Conservation (phyloP, 2,329 filamentous ascomycete genomes). For the Hymenoscyphus linearis region DNA sequence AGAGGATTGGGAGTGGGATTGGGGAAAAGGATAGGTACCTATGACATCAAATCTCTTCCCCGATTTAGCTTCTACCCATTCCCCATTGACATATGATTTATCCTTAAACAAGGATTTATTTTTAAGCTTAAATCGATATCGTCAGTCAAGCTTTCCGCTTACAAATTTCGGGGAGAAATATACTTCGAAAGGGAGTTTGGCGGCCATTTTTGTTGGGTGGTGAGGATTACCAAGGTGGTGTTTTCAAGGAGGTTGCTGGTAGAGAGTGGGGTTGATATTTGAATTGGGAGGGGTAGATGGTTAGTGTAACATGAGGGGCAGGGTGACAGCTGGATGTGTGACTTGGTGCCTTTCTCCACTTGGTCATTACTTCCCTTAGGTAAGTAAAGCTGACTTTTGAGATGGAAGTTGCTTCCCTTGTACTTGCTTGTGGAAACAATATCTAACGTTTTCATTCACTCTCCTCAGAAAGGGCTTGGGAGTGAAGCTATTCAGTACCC, state of each 20-base stretch:
- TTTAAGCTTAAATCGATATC: constrained; percentile 40
- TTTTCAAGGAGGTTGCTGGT: background rate
- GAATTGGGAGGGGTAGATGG: background rate
- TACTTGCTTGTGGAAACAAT: background rate
- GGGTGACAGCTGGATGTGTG: background rate
- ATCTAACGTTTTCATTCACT: background rate
- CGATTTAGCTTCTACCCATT: constrained; percentile 51
- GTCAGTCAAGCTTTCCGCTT: background rate
- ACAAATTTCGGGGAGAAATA: background rate
- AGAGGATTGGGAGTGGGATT: too few species aligned
- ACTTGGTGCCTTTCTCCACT: background rate
- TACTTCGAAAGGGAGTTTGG: constrained; percentile 23
- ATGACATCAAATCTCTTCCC: constrained; percentile 52
- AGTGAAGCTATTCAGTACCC: too few species aligned
- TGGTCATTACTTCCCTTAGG: too few species aligned
- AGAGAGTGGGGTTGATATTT: background rate
- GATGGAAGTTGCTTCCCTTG: background rate
- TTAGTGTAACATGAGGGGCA: background rate
- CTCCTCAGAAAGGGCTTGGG: background rate
- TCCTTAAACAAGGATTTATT: constrained; percentile 49
- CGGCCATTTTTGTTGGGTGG: background rate
- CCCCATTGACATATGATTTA: constrained; percentile 47
- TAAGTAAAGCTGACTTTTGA: too few species aligned
- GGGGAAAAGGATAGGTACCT: too few species aligned
- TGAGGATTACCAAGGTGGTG: background rate